A percentile compares a stretch with the other conserved stretches of the same genome.
Evolutionary conservation across 768 basidiomycete species (phyloP).

Genomic region (Leccinum longicurvipes): DNA sequence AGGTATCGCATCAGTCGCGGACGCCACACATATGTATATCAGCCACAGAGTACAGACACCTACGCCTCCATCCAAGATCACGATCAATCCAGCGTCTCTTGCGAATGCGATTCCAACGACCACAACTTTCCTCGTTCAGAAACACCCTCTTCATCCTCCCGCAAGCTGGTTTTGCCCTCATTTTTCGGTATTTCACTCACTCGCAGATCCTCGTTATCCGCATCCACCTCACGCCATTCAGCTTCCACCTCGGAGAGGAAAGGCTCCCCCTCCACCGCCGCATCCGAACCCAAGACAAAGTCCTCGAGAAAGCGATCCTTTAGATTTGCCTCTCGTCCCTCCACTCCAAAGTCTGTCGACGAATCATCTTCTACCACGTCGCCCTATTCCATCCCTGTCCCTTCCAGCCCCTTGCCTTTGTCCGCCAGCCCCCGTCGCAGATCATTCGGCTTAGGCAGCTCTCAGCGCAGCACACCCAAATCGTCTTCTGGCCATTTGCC

Average conservation of each 20-base stretch:
- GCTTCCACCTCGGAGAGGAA: conserved; percentile 20
- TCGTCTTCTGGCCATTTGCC: conserved; percentile 29
- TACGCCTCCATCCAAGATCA: conserved; percentile 10
- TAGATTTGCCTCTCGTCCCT: conserved; percentile 28
- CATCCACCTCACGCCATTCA: conserved; percentile 17
- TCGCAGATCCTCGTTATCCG: conserved; percentile 24
- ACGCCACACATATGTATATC: conserved; percentile 19
- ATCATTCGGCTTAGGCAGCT: conserved; percentile 28
- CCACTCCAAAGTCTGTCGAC: conserved; percentile 28
- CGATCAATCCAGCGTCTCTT: conserved; percentile 7
- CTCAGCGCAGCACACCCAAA: conserved; percentile 29
- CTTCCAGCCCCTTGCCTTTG: conserved; percentile 30
- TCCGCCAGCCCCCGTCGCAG: conserved; percentile 34
- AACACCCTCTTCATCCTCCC: conserved; percentile 26
- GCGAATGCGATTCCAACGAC: conserved; percentile 20
- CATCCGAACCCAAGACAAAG: conserved; percentile 13
- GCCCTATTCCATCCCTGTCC: conserved; percentile 24
- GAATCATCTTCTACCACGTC: conserved; percentile 18
- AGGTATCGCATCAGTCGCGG: conserved; percentile 15
- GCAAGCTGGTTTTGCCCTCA: conserved; percentile 21
- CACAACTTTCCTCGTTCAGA: conserved; percentile 24
- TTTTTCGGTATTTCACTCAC: conserved; percentile 30
- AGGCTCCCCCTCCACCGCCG: conserved; percentile 21
- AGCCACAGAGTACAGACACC: conserved; percentile 12
- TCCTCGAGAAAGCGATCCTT: conserved; percentile 32